A percentile compares a stretch with the other conserved stretches of the same genome.
These are phyloP conservation scores for Carex littledalei DNA, from an alignment of 176 grass and related monocot genomes.

Conservation along the genomic window DNA sequence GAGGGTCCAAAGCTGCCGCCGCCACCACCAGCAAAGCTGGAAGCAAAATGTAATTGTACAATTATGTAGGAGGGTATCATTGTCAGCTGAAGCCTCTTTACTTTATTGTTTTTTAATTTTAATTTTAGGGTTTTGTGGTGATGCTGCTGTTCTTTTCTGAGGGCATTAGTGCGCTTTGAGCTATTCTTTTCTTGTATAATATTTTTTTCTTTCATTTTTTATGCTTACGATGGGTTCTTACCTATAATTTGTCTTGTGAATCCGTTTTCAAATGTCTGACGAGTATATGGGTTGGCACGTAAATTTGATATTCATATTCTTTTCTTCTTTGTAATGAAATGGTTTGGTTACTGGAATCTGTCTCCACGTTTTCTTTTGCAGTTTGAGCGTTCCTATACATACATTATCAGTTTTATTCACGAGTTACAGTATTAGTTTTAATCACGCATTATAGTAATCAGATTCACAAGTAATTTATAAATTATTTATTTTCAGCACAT, in stretches of 20 bases:
- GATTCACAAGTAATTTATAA: too few species aligned
- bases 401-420: too few species aligned
- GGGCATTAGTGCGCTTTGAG: slow-evolving; percentile 31
- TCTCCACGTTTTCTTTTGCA: background rate
- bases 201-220: slow-evolving; percentile 15
- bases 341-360: slow-evolving; percentile 6
- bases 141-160: slow-evolving; percentile 26
- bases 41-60: slow-evolving; percentile 94
- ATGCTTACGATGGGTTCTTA: slow-evolving; percentile 5
- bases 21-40: slow-evolving; percentile 48
- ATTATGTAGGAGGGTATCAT: slow-evolving; percentile 55
- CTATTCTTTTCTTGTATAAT: slow-evolving; percentile 38
- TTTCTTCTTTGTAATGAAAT: background rate
- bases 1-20: slow-evolving; percentile 45
- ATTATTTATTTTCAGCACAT: too few species aligned
- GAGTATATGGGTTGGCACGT: slow-evolving; percentile 17
- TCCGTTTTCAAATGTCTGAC: slow-evolving; percentile 22
- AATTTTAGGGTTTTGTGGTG: slow-evolving; percentile 28
- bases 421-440: too few species aligned
- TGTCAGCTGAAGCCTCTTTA: slow-evolving; percentile 8
- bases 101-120: slow-evolving; percentile 16
- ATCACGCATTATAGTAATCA: too few species aligned
- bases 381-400: background rate
- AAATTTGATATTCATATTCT: slow-evolving; percentile 19
- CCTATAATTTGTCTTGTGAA: slow-evolving; percentile 24